Evolutionary conservation across 352 stramenopile genomes (phyloP).

Genomic region (Phytophthora tentaculata): DNA sequence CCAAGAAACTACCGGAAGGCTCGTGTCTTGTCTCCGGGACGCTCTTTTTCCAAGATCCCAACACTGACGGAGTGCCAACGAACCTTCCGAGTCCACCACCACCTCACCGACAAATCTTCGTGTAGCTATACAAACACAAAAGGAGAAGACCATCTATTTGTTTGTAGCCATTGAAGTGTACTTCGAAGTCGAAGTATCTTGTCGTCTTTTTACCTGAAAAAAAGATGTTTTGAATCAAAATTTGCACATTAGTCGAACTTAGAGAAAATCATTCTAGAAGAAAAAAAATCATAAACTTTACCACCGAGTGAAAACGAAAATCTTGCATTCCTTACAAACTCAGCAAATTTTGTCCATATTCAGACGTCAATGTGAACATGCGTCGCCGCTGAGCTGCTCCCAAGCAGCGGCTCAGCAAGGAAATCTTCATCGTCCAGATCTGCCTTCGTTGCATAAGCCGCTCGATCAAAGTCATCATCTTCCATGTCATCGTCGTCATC

Average conservation of each 20-base stretch:
- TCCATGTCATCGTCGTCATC: constrained; percentile 48
- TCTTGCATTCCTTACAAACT: background rate
- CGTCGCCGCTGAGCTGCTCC: constrained; percentile 13
- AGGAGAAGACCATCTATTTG: too few species aligned
- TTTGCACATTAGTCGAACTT: too few species aligned
- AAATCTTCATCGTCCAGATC: constrained; percentile 32
- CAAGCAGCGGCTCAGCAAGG: constrained; percentile 60
- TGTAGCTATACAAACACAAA: constrained; percentile 5
- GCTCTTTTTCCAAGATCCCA: constrained; percentile 34
- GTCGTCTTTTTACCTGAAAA: too few species aligned
- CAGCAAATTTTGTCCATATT: too few species aligned
- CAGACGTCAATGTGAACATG: constrained; percentile 20
- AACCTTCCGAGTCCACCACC: constrained; percentile 31
- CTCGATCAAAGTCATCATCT: constrained; percentile 13
- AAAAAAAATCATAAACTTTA: too few species aligned
- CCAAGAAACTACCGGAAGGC: constrained; percentile 28
- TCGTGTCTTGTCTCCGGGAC: constrained; percentile 28
- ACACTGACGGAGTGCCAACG: constrained; percentile 26
- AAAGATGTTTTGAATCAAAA: too few species aligned
- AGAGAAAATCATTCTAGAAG: too few species aligned
- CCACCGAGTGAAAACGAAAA: too few species aligned
- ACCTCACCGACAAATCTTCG: constrained; percentile 36
- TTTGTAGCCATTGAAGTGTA: too few species aligned
- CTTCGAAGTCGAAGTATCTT: too few species aligned
- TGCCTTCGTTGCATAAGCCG: constrained; percentile 33